Evolutionary conservation across 2,329 filamentous ascomycete genomes (phyloP), one percentile per base, ranked within the genome.

Genomic region (Aspergillus fructus): DNA sequence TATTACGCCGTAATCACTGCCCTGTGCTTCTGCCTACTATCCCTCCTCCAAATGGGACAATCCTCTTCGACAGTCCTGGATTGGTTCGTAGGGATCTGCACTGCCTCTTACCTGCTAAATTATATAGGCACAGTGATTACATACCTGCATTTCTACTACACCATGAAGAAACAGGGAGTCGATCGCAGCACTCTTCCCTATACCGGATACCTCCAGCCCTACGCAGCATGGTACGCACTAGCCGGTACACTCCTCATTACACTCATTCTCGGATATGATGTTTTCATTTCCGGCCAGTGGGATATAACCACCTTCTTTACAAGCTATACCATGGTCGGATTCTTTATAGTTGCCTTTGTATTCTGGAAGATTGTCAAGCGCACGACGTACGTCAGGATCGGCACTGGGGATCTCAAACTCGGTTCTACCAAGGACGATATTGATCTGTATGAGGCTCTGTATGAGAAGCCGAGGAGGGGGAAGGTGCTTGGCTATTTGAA

Each of bases 141-240:
- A 0, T 93, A 90, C 69, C 73, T 92, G 48, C 84, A 83, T 58
- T 93, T 91, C 71, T 78, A 88, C 69, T 83, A 85, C 21, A 88
- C 89, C 0, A 79, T 89, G 49, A 75, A 80, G 39, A 83, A 79
- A 0, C 89, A 93, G 65, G 88, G 88, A 0, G 78, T 92, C 21
- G 81, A 85, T 60, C 82, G 89, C 3, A 80, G 84, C 19, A 81
- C 79, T 0, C 74, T 93, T n/a, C 88, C 89, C 0, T 92, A 89
- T 72, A 85, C 82, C 61, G 84, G 85, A 0, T 79, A 78, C 51
- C 78, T 84, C 23, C 89, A 91, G 75, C 90, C 90, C 1, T 91
- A 85, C 63, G 80, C 84, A 0, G 88, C 89, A 0, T 92, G 82
- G 69, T 86, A 86, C 53, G 85, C 84, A 0, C 73, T 90, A 0